phyloP scores from a whole-genome alignment of 768 basidiomycete species.

The Paxillus ammoniavirescens region DNA sequence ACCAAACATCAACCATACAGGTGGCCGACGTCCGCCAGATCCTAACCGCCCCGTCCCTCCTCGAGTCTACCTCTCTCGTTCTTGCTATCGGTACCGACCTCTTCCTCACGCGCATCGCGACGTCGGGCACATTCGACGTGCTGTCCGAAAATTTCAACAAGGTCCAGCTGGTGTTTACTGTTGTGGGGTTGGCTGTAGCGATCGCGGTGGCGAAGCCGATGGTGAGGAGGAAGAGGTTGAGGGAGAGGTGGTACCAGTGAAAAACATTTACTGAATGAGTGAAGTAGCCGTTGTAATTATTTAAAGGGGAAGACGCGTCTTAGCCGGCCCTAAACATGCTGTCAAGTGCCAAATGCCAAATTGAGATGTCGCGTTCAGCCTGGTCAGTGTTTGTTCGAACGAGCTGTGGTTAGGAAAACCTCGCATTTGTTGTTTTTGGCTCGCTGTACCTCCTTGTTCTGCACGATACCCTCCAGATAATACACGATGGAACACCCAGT shows the following conservation, averaged over 20 bases:
- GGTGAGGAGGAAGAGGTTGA: conserved; percentile 64
- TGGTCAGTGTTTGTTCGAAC: not conserved
- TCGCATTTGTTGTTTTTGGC: not conserved
- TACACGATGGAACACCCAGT: not conserved
- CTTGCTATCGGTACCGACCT: conserved; percentile 87
- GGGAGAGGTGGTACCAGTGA: conserved; percentile 65
- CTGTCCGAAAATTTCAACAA: conserved; percentile 94
- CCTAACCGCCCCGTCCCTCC: conserved; percentile 74
- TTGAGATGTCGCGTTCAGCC: conserved; percentile 1
- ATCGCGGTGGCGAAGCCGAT: conserved; percentile 83
- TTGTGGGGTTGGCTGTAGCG: conserved; percentile 67
- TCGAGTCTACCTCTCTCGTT: conserved; percentile 91
- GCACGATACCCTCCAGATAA: not conserved
- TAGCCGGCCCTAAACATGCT: conserved; percentile 23
- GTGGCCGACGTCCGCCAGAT: conserved; percentile 69
- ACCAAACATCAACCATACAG: conserved; percentile 35
- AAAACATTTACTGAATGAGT: too few species aligned
- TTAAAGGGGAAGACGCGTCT: conserved; percentile 14
- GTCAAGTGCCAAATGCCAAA: not conserved
- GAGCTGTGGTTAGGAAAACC: not conserved
- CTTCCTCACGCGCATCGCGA: conserved; percentile 81
- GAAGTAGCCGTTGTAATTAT: not conserved
- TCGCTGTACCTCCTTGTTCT: too few species aligned
- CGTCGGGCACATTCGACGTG: conserved; percentile 90
- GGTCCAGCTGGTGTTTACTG: conserved; percentile 81